Percentiles rank a stretch among this genome's conserved stretches.
These are phyloP conservation scores for Stachybotrys chartarum DNA, from an alignment of 2,329 filamentous ascomycete species.

Conservation along the genomic window DNA sequence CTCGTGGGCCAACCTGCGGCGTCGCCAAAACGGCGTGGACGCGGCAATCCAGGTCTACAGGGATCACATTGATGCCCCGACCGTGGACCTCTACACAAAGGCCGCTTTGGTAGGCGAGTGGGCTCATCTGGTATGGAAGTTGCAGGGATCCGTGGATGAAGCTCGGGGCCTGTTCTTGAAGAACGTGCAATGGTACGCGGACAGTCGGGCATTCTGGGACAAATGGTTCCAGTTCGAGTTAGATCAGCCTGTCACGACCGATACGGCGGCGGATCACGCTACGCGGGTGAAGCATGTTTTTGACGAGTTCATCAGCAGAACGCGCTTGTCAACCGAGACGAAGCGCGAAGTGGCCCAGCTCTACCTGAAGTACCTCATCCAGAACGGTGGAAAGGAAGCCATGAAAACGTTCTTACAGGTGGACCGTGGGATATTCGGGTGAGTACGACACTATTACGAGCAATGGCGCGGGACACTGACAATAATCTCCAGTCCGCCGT, in stretches of 20 bases:
- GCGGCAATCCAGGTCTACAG: constrained; percentile 80
- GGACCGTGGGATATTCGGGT: constrained; percentile 84
- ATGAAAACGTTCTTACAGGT: constrained; percentile 81
- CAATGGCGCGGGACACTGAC: constrained; percentile 6
- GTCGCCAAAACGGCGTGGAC: constrained; percentile 76
- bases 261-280: constrained; percentile 58
- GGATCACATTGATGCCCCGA: constrained; percentile 65
- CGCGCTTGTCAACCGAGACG: constrained; percentile 56
- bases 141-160: constrained; percentile 72
- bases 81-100: constrained; percentile 72
- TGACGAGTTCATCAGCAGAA: constrained; percentile 66
- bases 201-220: constrained; percentile 84
- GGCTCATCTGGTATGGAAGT: constrained; percentile 81
- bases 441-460: constrained; percentile 21
- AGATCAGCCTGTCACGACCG: constrained; percentile 64
- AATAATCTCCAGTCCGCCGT: constrained; percentile 32
- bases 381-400: constrained; percentile 72
- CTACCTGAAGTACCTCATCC: constrained; percentile 80
- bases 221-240: constrained; percentile 86
- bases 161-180: constrained; percentile 77
- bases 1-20: constrained; percentile 78
- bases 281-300: constrained; percentile 76
- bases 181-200: constrained; percentile 76
- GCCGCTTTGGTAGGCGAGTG: constrained; percentile 83
- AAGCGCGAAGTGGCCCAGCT: constrained; percentile 69